These are phyloP conservation scores for Boletus vinaceobasis DNA, from an alignment of 768 basidiomycete species.

Conservation along the genomic window DNA sequence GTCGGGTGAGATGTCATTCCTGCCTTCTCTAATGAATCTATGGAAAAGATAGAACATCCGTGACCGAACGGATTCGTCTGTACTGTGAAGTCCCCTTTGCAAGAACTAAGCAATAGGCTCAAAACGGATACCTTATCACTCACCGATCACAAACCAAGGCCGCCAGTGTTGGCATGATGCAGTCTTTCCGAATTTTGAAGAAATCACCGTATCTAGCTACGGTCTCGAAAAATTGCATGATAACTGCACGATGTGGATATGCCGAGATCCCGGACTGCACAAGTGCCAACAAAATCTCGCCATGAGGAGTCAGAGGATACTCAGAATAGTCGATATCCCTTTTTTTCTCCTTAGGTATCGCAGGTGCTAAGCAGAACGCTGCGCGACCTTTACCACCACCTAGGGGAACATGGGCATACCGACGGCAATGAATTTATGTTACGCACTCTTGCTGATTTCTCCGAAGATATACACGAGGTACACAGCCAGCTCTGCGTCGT, in stretches of 20 bases:
- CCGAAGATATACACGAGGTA: slow-evolving; percentile 93
- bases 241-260: slow-evolving; percentile 81
- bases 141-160: slow-evolving; percentile 84
- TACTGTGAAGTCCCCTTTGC: slow-evolving; percentile 80
- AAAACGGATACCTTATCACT: slow-evolving; percentile 23
- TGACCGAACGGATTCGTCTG: slow-evolving; percentile 62
- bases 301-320: slow-evolving; percentile 84
- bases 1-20: slow-evolving; percentile 70
- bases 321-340: slow-evolving; percentile 69
- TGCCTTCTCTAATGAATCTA: slow-evolving; percentile 82
- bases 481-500: slow-evolving; percentile 90
- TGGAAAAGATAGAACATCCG: slow-evolving; percentile 91
- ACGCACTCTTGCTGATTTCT: slow-evolving; percentile 84
- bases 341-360: slow-evolving; percentile 63
- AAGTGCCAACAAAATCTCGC: slow-evolving; percentile 83
- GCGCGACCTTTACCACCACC: slow-evolving; percentile 77
- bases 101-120: slow-evolving; percentile 2
- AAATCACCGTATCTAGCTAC: slow-evolving; percentile 92
- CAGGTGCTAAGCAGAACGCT: slow-evolving; percentile 79
- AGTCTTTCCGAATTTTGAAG: slow-evolving; percentile 90
- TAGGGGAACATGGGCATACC: slow-evolving; percentile 25
- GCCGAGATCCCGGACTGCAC: slow-evolving; percentile 78
- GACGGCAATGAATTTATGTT: not conserved
- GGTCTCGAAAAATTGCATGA: slow-evolving; percentile 91
- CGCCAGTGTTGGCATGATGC: slow-evolving; percentile 81